phyloP scores from a whole-genome alignment of 768 basidiomycete genomes.

The Pseudohyphozyma bogoriensis region DNA sequence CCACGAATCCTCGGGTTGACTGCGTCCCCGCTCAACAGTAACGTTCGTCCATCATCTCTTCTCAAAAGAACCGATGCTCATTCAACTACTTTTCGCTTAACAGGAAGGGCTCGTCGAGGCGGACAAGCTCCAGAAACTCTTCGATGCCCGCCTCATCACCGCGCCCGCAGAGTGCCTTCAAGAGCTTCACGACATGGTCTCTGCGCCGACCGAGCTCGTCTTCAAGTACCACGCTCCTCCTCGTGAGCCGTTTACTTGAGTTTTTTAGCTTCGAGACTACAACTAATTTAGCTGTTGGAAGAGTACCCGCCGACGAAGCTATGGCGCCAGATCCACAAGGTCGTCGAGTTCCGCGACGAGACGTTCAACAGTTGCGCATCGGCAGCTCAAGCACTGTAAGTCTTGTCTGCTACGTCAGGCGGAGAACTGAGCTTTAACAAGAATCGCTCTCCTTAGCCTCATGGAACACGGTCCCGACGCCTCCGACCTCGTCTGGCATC shows the following conservation, averaged over 20 bases:
- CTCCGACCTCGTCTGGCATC: conserved; percentile 11
- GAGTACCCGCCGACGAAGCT: background rate
- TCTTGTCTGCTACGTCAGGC: background rate
- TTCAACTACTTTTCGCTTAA: no score
- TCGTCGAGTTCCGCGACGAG: conserved; percentile 1
- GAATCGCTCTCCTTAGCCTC: background rate
- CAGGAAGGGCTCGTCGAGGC: background rate
- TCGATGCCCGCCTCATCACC: conserved; percentile 11
- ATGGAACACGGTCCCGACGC: conserved; percentile 3
- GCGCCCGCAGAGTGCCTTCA: conserved; percentile 6
- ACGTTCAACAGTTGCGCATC: background rate
- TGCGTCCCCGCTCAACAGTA: conserved; percentile 7
- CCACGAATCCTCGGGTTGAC: conserved; percentile 12
- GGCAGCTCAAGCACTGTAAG: background rate
- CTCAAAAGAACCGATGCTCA: no score
- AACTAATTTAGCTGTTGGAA: background rate
- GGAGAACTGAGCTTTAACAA: background rate
- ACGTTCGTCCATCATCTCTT: no score
- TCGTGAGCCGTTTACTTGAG: background rate
- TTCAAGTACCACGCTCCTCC: background rate
- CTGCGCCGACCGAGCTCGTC: background rate
- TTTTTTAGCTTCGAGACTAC: background rate
- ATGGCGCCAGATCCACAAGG: background rate
- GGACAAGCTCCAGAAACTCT: conserved; percentile 1
- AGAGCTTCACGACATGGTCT: conserved; percentile 1